These are phyloP conservation scores for Suillus weaverae DNA, from an alignment of 768 basidiomycete genomes.

Conservation along the genomic window DNA sequence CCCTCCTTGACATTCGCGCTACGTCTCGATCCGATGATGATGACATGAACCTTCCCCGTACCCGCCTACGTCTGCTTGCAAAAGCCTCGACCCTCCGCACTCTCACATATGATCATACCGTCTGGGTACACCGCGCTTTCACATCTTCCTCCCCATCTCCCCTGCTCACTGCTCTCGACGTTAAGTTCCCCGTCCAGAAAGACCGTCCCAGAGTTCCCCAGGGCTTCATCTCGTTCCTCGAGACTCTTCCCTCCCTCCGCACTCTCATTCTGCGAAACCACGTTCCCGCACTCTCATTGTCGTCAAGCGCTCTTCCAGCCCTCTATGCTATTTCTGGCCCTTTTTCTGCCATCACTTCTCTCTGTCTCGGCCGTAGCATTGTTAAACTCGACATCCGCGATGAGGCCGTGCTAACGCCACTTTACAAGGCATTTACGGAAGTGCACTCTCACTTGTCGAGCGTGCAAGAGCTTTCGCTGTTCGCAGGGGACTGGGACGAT, in stretches of 20 bases:
- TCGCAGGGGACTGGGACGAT: constrained; percentile 45
- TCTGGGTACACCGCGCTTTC: constrained; percentile 43
- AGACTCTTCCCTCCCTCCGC: constrained; percentile 22
- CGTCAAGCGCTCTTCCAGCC: constrained; percentile 21
- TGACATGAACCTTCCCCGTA: constrained; percentile 4
- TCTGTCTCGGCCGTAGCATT: constrained; percentile 18
- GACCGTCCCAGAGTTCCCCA: constrained; percentile 26
- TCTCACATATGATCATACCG: constrained; percentile 35
- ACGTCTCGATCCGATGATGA: constrained; percentile 14
- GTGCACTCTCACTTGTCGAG: constrained; percentile 3
- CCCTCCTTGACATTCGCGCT: constrained; percentile 36
- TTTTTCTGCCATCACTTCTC: constrained; percentile 27
- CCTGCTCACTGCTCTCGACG: constrained; percentile 23
- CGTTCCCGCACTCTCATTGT: constrained; percentile 25
- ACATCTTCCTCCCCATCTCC: constrained; percentile 17
- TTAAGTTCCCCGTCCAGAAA: constrained; percentile 33
- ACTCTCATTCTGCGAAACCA: constrained; percentile 28
- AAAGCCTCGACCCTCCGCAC: constrained; percentile 38
- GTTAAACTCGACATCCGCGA: constrained; percentile 28
- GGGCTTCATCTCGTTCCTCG: constrained; percentile 22
- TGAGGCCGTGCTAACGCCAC: constrained; percentile 16
- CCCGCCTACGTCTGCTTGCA: constrained; percentile 33
- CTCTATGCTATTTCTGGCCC: constrained; percentile 25
- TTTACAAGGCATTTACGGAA: constrained; percentile 25
- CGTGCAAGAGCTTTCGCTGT: constrained; percentile 34